Evolutionary conservation across 1,284 basidiomycete genomes (phyloP).

Genomic region (Leucoagaricus sp.): DNA sequence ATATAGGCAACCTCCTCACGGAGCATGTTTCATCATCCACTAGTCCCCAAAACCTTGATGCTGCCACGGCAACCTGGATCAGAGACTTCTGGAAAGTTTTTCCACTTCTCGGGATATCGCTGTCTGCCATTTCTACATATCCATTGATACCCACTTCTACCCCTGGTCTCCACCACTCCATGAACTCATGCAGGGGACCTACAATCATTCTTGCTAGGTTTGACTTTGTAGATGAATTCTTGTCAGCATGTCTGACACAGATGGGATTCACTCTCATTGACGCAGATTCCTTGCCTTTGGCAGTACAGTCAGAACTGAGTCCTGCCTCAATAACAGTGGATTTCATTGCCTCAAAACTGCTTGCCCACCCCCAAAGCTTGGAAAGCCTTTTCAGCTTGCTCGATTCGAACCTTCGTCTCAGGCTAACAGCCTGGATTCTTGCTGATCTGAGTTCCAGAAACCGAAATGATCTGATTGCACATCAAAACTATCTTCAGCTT

Average conservation of each 20-base stretch:
- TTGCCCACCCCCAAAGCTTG: not conserved
- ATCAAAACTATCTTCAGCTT: not conserved
- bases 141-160: conserved; percentile 31
- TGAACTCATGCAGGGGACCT: conserved; percentile 22
- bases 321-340: not conserved
- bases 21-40: conserved; percentile 12
- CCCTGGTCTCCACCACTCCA: conserved; percentile 25
- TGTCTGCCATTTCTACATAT: conserved; percentile 20
- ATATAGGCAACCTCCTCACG: conserved; percentile 25
- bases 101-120: conserved; percentile 13
- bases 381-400: not conserved
- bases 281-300: not conserved
- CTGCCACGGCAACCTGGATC: conserved; percentile 20
- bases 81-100: conserved; percentile 27
- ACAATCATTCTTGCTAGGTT: conserved; percentile 19
- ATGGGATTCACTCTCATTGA: conserved; percentile 26
- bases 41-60: conserved; percentile 10
- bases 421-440: not conserved
- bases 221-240: not conserved
- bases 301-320: not conserved
- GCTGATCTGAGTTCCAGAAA: not conserved
- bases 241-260: conserved; percentile 17
- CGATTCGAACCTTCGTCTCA: not conserved
- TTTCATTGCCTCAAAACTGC: conserved; percentile 8
- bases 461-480: not conserved